These are phyloP conservation scores for Pyrus hybrid DNA, from an alignment of 331 rosid genomes.

Conservation along the genomic window DNA sequence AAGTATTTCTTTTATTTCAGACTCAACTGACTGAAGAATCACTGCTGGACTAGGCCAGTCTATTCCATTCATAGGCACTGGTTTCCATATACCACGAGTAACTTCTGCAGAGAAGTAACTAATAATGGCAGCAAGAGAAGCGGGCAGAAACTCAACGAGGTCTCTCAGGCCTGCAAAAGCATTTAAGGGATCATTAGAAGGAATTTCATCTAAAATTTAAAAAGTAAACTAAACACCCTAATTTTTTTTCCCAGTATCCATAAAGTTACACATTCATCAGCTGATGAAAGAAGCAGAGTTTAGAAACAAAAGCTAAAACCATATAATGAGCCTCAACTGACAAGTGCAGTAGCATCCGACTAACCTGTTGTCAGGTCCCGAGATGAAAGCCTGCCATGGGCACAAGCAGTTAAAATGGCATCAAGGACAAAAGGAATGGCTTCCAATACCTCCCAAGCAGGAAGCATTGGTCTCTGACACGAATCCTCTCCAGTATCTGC, in stretches of 20 bases:
- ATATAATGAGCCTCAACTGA: background rate
- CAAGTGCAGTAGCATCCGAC: constrained; percentile 5
- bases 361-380: constrained; percentile 77
- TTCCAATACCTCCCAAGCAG: constrained; percentile 79
- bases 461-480: constrained; percentile 51
- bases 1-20: constrained; percentile 57
- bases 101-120: constrained; percentile 82
- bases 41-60: constrained; percentile 93
- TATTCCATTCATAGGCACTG: constrained; percentile 72
- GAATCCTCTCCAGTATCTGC: constrained; percentile 43
- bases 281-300: background rate
- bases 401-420: constrained; percentile 69
- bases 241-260: constrained; percentile 3
- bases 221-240: background rate
- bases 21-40: constrained; percentile 46
- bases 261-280: background rate
- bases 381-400: constrained; percentile 69
- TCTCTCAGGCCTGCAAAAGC: constrained; percentile 62
- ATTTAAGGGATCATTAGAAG: constrained; percentile 19
- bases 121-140: constrained; percentile 59
- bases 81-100: constrained; percentile 78
- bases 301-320: background rate
- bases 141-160: constrained; percentile 78
- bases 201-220: constrained; percentile 2
- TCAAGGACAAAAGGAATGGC: constrained; percentile 71